Evolutionary conservation across 495 filamentous ascomycete species (phyloP), one percentile per base, ranked within the genome.

Genomic region (Aspergillus bridgeri): DNA sequence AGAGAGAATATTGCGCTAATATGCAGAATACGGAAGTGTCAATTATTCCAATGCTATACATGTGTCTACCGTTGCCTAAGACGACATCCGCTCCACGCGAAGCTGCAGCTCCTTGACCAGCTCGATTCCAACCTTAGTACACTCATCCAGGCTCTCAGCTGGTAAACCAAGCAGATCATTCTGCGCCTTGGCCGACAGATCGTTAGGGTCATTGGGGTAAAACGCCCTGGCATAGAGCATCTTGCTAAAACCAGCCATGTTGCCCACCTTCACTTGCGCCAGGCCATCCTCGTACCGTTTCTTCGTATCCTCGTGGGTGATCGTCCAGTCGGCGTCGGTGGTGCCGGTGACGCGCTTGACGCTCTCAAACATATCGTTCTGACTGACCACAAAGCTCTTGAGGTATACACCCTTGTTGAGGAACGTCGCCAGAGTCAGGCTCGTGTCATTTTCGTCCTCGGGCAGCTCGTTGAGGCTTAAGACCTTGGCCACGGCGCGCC

Each of bases 81-180:
- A 15, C 2, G 49, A 49, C 56, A 58, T 58, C 3, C 56, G 56
- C 23, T 53, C 56, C 48, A 19, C 42, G n/a, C 56, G 49, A 23
- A 17, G 6, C 56, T 48, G 24, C 42, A 58, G 38, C 56, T 48
- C 56, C 42, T 51, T 50, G 53, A 70, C 66, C 60, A 72, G 60
- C 9, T 71, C 65, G 0, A 83, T 61, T 8, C 74, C 76, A 13
- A 49, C 50, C 66, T 66, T 69, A 11, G 82, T 85, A 27, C 63
- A 57, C 60, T 81, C 80, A 68, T 86, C 83, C 57, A 88, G 48
- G 56, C 76, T 77, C 72, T 87, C 85, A 62, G 76, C 69, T 21
- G 77, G 75, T 65, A 88, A 60, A 0, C 76, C 80, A 50, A 87
- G 66, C 43, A 75, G 51, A 24, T 71, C 73, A 66, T 87, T 88